Evolutionary conservation across 768 basidiomycete genomes (phyloP).

Genomic region (Pulveroboletus sp.): DNA sequence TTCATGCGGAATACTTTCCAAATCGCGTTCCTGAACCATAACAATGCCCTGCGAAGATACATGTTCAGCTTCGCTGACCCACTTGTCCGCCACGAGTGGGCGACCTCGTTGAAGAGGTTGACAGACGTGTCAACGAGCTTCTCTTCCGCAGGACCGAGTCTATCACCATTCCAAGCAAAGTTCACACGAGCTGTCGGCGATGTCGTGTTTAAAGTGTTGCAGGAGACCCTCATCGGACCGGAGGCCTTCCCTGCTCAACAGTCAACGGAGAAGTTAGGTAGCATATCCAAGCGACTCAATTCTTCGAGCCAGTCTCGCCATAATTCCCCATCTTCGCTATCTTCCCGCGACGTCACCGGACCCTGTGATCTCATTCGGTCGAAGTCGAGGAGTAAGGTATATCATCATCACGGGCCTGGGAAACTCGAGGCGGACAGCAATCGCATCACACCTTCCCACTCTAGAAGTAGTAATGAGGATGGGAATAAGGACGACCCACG

Average conservation of each 20-base stretch:
- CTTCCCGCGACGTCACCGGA: constrained; percentile 21
- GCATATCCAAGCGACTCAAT: constrained; percentile 32
- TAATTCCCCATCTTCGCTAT: constrained; percentile 22
- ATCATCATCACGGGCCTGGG: constrained; percentile 59
- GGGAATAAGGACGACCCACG: constrained; percentile 30
- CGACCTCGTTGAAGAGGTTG: constrained; percentile 59
- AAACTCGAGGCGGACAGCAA: constrained; percentile 55
- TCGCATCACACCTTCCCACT: constrained; percentile 19
- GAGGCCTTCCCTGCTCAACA: constrained; percentile 19
- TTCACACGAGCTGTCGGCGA: constrained; percentile 65
- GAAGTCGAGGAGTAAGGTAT: constrained; percentile 66
- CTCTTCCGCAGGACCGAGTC: constrained; percentile 24
- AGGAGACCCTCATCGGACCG: constrained; percentile 69
- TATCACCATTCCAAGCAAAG: constrained; percentile 36
- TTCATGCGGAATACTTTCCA: constrained; percentile 99
- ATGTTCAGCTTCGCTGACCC: constrained; percentile 92
- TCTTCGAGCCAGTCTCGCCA: constrained; percentile 12
- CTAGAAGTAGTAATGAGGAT: constrained; percentile 29
- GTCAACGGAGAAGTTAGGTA: constrained; percentile 29
- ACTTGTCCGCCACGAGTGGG: constrained; percentile 71
- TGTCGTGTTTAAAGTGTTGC: constrained; percentile 78
- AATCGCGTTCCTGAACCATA: constrained; percentile 71
- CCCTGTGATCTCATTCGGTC: constrained; percentile 49
- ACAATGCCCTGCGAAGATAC: constrained; percentile 72
- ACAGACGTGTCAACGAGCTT: constrained; percentile 46